These are phyloP conservation scores for Verticillium nonalfalfae DNA, from an alignment of 2,329 filamentous ascomycete species.

Conservation along the genomic window DNA sequence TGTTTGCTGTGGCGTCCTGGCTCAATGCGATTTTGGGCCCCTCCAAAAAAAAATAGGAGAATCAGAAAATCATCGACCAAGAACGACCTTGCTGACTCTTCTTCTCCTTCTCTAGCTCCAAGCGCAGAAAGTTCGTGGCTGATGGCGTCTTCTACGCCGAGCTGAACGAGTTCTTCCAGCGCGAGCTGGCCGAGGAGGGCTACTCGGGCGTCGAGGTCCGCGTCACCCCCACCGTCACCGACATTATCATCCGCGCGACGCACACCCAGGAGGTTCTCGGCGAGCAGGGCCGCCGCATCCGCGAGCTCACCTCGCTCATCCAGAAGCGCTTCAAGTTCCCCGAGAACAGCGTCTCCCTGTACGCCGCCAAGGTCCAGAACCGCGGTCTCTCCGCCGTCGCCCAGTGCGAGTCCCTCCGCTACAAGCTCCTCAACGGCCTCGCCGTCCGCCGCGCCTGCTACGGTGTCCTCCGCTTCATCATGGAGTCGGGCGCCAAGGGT, in stretches of 20 bases:
- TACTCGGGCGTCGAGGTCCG: slow-evolving; percentile 99
- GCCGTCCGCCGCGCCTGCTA: slow-evolving; percentile 99
- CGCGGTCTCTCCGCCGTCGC: slow-evolving; percentile 99
- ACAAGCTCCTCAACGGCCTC: slow-evolving; percentile 99
- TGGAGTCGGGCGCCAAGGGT: slow-evolving; percentile 99
- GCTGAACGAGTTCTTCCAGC: slow-evolving; percentile 99
- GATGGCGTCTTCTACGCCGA: slow-evolving; percentile 99
- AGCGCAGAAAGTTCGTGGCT: slow-evolving; percentile 90
- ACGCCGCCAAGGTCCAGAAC: slow-evolving; percentile 99
- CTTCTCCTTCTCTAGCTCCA: slow-evolving; percentile 54
- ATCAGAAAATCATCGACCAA: background rate
- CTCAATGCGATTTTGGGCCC: background rate
- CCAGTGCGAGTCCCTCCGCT: slow-evolving; percentile 99
- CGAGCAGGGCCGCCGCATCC: slow-evolving; percentile 99
- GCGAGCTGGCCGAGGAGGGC: slow-evolving; percentile 98
- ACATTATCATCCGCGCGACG: slow-evolving; percentile 99
- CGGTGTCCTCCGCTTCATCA: slow-evolving; percentile 99
- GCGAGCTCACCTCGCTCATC: slow-evolving; percentile 99
- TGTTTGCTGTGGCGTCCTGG: background rate
- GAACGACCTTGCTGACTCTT: slow-evolving; percentile 6
- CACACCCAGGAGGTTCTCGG: slow-evolving; percentile 99
- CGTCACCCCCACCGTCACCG: slow-evolving; percentile 98
- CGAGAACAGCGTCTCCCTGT: slow-evolving; percentile 99
- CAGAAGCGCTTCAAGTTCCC: slow-evolving; percentile 99
- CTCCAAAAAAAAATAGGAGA: background rate